Percentiles rank a stretch among this genome's conserved stretches.
These are phyloP conservation scores for Skeletonema potamos DNA, from an alignment of 108 stramenopile genomes.

Conservation along the genomic window DNA sequence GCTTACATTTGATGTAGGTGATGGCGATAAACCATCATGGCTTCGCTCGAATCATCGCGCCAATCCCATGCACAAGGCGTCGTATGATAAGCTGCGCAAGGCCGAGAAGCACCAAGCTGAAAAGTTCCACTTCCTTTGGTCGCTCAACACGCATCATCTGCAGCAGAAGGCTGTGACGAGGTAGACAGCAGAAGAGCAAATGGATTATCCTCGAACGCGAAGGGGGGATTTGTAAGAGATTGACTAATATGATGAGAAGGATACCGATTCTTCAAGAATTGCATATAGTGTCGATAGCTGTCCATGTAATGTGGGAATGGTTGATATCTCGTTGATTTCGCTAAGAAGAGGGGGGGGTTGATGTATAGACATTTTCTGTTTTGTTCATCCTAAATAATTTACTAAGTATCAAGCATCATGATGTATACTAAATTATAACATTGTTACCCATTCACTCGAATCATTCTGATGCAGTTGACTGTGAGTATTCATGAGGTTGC, in stretches of 20 bases:
- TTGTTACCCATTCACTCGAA: too few species aligned
- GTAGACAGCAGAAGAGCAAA: neutral
- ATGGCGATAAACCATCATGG: neutral
- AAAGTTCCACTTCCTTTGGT: neutral
- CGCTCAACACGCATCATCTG: neutral
- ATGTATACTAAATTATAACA: too few species aligned
- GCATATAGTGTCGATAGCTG: neutral
- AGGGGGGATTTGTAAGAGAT: neutral
- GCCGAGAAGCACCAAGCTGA: neutral
- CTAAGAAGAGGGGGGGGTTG: too few species aligned
- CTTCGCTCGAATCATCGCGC: neutral
- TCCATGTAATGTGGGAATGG: neutral
- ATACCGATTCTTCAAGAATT: neutral
- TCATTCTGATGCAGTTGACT: neutral
- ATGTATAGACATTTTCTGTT: too few species aligned
- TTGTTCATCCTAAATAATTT: neutral
- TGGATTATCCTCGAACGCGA: too few species aligned
- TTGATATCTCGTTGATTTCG: too few species aligned
- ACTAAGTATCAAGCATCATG: neutral
- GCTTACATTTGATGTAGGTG: neutral
- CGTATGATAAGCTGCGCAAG: neutral
- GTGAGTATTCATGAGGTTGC: constrained; percentile 9
- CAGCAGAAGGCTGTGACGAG: neutral
- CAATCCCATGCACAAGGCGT: neutral
- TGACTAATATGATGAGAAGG: neutral